Percentiles rank a stretch among this genome's conserved stretches.
Evolutionary conservation across 257 asterid genomes (phyloP).

Genomic region (Scutellaria galericulata): DNA sequence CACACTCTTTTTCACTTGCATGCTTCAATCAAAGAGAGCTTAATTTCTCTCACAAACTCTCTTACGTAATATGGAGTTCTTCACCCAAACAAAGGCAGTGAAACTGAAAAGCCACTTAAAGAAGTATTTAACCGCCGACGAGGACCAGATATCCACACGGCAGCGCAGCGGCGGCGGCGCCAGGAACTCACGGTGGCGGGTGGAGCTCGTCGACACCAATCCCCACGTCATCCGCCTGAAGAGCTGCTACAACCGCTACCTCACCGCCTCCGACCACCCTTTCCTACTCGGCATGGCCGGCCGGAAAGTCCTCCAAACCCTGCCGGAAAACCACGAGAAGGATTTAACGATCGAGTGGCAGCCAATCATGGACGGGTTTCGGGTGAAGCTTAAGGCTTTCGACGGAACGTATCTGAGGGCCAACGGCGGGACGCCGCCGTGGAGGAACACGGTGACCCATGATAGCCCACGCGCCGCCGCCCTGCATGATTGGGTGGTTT

Average conservation of each 20-base stretch:
- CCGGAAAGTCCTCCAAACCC: conserved; percentile 58
- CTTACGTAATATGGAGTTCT: conserved; percentile 59
- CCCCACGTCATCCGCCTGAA: conserved; percentile 63
- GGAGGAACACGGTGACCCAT: conserved; percentile 87
- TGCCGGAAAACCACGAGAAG: conserved; percentile 41
- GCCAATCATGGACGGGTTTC: conserved; percentile 85
- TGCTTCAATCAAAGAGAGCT: too few relatives aligned
- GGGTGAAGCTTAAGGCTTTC: conserved; percentile 58
- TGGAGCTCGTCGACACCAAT: conserved; percentile 68
- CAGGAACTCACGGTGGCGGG: conserved; percentile 73
- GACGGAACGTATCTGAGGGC: conserved; percentile 79
- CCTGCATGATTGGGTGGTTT: conserved; percentile 65
- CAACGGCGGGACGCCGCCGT: conserved; percentile 96
- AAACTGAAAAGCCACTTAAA: conserved; percentile 67
- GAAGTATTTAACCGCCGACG: conserved; percentile 82
- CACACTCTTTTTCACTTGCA: too few relatives aligned
- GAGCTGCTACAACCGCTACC: conserved; percentile 70
- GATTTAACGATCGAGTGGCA: conserved; percentile 68
- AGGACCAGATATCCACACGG: conserved; percentile 65
- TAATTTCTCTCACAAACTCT: background rate
- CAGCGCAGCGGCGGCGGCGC: conserved; percentile 74
- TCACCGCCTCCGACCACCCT: conserved; percentile 63
- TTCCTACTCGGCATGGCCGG: conserved; percentile 89
- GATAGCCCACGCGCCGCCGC: conserved; percentile 61
- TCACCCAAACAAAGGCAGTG: conserved; percentile 64